These are phyloP conservation scores for Talaromyces nanjingensis DNA, from an alignment of 495 filamentous ascomycete genomes.

Conservation along the genomic window DNA sequence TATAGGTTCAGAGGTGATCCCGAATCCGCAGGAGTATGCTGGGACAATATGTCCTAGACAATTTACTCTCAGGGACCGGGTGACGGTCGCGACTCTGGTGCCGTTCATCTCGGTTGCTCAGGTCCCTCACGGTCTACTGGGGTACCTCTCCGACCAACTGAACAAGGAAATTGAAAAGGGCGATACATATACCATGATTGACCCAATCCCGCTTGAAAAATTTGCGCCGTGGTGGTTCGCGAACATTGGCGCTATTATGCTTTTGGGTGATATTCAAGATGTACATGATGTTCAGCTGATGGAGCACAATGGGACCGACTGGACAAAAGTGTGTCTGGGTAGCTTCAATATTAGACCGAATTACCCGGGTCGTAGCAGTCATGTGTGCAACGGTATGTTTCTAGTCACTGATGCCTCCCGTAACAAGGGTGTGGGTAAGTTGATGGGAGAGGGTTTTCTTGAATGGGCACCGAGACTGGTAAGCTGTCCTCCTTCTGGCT, in stretches of 20 bases:
- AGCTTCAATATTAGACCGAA: constrained; percentile 98
- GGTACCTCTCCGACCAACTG: constrained; percentile 77
- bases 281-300: constrained; percentile 50
- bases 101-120: constrained; percentile 71
- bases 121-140: constrained; percentile 67
- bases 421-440: constrained; percentile 80
- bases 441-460: constrained; percentile 91
- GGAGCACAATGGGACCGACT: constrained; percentile 58
- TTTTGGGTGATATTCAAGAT: constrained; percentile 71
- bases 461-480: constrained; percentile 90
- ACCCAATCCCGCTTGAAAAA: constrained; percentile 62
- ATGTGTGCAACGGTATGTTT: constrained; percentile 95
- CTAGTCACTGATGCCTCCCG: constrained; percentile 85
- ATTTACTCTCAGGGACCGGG: constrained; percentile 82
- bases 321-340: constrained; percentile 79
- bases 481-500: constrained; percentile 19
- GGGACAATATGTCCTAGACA: constrained; percentile 66
- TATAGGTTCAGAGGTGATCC: constrained; percentile 45
- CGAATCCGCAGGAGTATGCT: constrained; percentile 52
- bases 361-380: constrained; percentile 91
- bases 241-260: constrained; percentile 90
- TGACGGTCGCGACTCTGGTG: constrained; percentile 84
- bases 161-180: constrained; percentile 94
- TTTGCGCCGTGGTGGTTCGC: constrained; percentile 94
- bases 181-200: constrained; percentile 92